Evolutionary conservation across 495 filamentous ascomycete genomes (phyloP).

Genomic region (Talaromyces borbonicus): DNA sequence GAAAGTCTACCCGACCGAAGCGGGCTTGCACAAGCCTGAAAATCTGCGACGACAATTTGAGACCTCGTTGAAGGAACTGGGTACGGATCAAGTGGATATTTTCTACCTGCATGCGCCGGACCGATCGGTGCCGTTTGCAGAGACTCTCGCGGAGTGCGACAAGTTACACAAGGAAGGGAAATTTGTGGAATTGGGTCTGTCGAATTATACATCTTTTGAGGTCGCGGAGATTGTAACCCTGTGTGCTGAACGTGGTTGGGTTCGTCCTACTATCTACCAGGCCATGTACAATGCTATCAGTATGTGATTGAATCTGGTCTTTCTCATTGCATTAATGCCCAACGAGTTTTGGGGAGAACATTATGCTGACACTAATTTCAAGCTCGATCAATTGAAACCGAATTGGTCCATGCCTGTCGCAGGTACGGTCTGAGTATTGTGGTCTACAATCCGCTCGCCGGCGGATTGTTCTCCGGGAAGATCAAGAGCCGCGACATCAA

Average conservation of each 20-base stretch:
- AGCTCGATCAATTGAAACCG: conserved; percentile 36
- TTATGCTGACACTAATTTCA: no score
- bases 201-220: conserved; percentile 82
- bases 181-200: conserved; percentile 71
- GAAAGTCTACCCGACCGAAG: conserved; percentile 63
- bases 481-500: conserved; percentile 20
- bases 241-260: conserved; percentile 69
- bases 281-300: conserved; percentile 56
- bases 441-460: conserved; percentile 42
- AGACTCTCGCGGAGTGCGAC: conserved; percentile 38
- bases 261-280: conserved; percentile 54
- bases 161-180: conserved; percentile 60
- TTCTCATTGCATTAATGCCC: conserved; percentile 2
- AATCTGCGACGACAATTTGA: conserved; percentile 27
- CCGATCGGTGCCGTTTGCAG: conserved; percentile 35
- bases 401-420: conserved; percentile 42
- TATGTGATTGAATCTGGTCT: neutral
- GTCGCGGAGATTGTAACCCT: conserved; percentile 80
- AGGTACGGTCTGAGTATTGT: conserved; percentile 43
- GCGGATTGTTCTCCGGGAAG: conserved; percentile 31
- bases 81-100: conserved; percentile 39
- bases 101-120: conserved; percentile 40
- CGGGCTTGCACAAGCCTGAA: conserved; percentile 20
- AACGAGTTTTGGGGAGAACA: no score
- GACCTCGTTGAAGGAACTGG: conserved; percentile 33